Percentiles rank a stretch among this genome's conserved stretches.
These are phyloP conservation scores for Rheum nobile DNA, from an alignment of 148 eudicot species.

Conservation along the genomic window DNA sequence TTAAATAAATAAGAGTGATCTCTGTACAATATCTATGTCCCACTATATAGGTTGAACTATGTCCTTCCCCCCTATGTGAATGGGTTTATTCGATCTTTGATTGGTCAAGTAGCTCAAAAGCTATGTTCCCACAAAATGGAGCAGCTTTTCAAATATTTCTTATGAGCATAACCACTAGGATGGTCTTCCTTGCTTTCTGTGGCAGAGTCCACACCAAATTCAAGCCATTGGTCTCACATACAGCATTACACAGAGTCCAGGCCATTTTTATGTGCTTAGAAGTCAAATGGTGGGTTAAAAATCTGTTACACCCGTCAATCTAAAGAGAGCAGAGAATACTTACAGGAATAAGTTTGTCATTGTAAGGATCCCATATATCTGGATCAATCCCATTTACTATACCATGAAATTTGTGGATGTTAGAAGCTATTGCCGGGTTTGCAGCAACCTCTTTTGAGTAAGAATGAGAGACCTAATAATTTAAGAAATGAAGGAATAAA, in stretches of 20 bases:
- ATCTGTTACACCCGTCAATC: background rate
- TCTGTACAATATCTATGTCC: too few relatives aligned
- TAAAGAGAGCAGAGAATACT: constrained; percentile 21
- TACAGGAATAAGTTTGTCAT: constrained; percentile 85
- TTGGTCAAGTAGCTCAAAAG: background rate
- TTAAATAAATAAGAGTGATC: background rate
- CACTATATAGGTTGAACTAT: background rate
- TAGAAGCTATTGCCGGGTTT: constrained; percentile 62
- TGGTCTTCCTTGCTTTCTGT: background rate
- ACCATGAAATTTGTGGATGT: constrained; percentile 82
- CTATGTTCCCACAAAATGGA: background rate
- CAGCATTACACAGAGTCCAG: too few relatives aligned
- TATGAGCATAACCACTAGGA: background rate
- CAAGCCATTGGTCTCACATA: background rate
- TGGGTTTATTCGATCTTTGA: background rate
- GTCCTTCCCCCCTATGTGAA: background rate
- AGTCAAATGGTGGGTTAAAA: background rate
- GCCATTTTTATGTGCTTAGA: too few relatives aligned
- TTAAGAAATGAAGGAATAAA: background rate
- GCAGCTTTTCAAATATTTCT: background rate
- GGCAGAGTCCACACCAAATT: background rate
- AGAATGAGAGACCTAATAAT: constrained; percentile 71
- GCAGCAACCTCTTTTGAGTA: constrained; percentile 83
- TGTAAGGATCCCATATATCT: constrained; percentile 91
- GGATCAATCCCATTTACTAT: constrained; percentile 96